Base-by-base conservation (phyloP, 208 protist species). In the Tritrichomonas musculus region DNA sequence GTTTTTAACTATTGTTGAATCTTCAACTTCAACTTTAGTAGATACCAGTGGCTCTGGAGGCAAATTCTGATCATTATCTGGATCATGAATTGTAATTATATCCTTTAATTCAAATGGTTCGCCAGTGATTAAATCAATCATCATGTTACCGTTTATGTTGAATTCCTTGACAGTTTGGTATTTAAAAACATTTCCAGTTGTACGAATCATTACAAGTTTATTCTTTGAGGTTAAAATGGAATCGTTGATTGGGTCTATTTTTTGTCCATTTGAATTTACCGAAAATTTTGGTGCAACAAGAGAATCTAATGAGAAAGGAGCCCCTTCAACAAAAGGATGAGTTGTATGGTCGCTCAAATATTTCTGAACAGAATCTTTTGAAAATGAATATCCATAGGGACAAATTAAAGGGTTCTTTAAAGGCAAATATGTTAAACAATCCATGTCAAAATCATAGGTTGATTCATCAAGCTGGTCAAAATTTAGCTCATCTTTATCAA, bases 1-100 rank as follows among this genome's bases (percentile, higher is more conserved):
- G 57, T 88, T 88, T 39, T 33, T 25, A 39, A 53, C 41, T 22
- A 49, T 14, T 39, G 53, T 47, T 88, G 77, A 57, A 27, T 88
- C 77, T 22, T 53, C 4, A 39, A 53, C 47, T 60, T 53, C 47
- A 39, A 53, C 39, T 88, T 47, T 25, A 33, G 47, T 53, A n/a
- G 11, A 39, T 20, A 88, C 17, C 39, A 50, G 5, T 27, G 77
- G 77, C 27, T 47, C 41, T n/a, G 41, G 27, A 13, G 77, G 77
- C 27, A 88, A 27, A 57, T 88, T 30, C 57, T 20, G 4, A 39
- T 33, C 27, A 39, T 47, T 53, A 53, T 25, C 20, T 57, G 77
- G 77, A 39, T 88, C 77, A 57, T 88, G 39, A 50, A 88, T 88
- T 47, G 30, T 27, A 88, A 57, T 57, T n/a, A 88, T n/a, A 57